Percentiles rank a stretch among this genome's conserved stretches.
Conservation (phyloP, 345 rosid species). For the Eucalyptus microcorys region DNA sequence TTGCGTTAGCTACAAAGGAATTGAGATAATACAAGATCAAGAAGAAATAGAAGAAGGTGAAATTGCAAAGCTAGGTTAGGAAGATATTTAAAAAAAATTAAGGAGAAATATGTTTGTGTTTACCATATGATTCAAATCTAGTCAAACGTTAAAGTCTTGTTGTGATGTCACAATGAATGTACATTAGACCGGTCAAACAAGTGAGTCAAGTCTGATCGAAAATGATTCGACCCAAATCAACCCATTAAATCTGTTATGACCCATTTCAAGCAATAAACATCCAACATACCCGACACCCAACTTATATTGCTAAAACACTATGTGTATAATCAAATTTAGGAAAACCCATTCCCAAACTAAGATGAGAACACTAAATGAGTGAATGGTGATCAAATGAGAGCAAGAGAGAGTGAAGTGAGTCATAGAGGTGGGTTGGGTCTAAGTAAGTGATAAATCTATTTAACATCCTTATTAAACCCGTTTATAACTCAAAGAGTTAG, state of each 20-base stretch:
- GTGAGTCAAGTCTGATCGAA: rapidly evolving
- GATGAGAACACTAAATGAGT: not conserved
- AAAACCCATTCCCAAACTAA: not conserved
- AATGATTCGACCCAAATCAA: not conserved
- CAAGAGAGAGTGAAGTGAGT: not conserved
- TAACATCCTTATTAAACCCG: not conserved
- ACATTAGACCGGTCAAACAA: not conserved
- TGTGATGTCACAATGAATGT: not conserved
- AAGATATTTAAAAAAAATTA: not conserved
- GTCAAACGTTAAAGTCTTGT: not conserved
- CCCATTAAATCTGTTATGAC: not conserved
- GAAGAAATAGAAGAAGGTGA: not conserved
- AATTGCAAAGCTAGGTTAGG: not conserved
- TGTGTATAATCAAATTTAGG: no score
- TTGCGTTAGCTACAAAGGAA: conserved; percentile 1
- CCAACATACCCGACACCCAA: not conserved
- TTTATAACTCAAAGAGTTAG: not conserved
- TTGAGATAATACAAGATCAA: not conserved
- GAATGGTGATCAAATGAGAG: not conserved
- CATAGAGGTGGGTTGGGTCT: not conserved
- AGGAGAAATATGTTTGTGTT: not conserved
- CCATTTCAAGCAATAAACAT: no score
- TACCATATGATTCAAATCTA: not conserved
- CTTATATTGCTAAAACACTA: not conserved
- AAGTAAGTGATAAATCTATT: not conserved